phyloP scores from a whole-genome alignment of 2,329 filamentous ascomycete species.

The Metarhizium guizhouense region DNA sequence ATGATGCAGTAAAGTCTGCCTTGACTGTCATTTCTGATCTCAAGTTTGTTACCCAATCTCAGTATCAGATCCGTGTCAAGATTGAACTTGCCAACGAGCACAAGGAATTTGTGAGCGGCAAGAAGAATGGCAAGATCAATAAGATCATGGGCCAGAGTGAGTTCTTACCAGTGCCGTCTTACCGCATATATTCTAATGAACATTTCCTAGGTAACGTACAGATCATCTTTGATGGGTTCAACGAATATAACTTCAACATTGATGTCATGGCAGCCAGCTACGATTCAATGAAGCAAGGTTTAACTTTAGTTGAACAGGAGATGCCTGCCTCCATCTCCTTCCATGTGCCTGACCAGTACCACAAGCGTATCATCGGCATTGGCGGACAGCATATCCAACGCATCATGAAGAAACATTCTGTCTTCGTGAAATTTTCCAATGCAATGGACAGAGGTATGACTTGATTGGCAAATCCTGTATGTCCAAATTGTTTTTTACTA shows the following conservation, averaged over 20 bases:
- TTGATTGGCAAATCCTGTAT: not conserved
- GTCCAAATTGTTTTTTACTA: slow-evolving; percentile 11
- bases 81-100: slow-evolving; percentile 98
- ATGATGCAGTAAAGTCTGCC: slow-evolving; percentile 93
- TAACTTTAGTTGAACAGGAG: slow-evolving; percentile 92
- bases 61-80: slow-evolving; percentile 93
- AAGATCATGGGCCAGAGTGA: slow-evolving; percentile 97
- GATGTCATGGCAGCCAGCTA: slow-evolving; percentile 90
- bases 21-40: slow-evolving; percentile 89
- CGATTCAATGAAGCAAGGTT: slow-evolving; percentile 86
- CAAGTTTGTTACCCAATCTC: slow-evolving; percentile 75
- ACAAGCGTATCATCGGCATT: slow-evolving; percentile 98
- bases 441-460: slow-evolving; percentile 81
- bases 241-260: slow-evolving; percentile 99
- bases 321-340: slow-evolving; percentile 99
- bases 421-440: slow-evolving; percentile 99
- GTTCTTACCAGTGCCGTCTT: slow-evolving; percentile 1
- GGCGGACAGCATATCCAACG: slow-evolving; percentile 97
- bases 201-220: slow-evolving; percentile 69
- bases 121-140: slow-evolving; percentile 99
- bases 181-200: not conserved
- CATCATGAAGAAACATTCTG: slow-evolving; percentile 99
- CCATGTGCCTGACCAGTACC: slow-evolving; percentile 97
- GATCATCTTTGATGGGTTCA: slow-evolving; percentile 98
- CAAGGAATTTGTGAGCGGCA: slow-evolving; percentile 98